Evolutionary conservation across 768 basidiomycete species (phyloP), one percentile per base, ranked within the genome.

Genomic region (Boletus rex-veris): DNA sequence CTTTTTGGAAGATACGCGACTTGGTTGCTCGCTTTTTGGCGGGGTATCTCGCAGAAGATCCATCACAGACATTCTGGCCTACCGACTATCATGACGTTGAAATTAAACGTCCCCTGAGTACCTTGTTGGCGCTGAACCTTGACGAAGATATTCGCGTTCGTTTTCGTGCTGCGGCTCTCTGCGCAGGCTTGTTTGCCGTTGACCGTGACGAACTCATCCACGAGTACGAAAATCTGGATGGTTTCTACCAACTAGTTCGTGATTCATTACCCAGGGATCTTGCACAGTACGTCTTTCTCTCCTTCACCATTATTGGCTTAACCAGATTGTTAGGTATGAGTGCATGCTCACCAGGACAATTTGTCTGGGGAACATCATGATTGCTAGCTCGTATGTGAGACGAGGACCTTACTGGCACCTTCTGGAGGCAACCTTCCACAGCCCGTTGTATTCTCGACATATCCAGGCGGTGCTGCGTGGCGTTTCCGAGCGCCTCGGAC

Each of bases 341-440:
- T 72, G 75, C 36, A 89, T 90, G 75, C 73, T 89, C 48, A 92
- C 86, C 11, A 82, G 86, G 39, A 76, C 85, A 28, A 74, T 92
- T 28, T 82, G 78, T 18, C 74, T 89, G 14, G 87, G 83, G 26
- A 92, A 91, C 70, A 80, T 86, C 58, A 85, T 91, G 79, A 79
- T 97, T 38, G 79, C 83, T 16, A 88, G 85, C 63, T 86, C 91
- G 1, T 79, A 80, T 2, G 80, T 88, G 19, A 80, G 95, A 26
- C 83, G 91, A 15, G 88, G 85, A 4, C 80, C 92, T 2, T 93
- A 96, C 64, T 94, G 88, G 84, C 88, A 96, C 68, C 66, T 98
- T 45, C 73, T 98, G 54, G 92, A 95, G 67, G 80, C 81, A 7
- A 80, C 68, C 61, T 74, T 58, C 58, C 70, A 77, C 57, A 64